These are phyloP conservation scores for Vigna radiata DNA, from an alignment of 306 rosid species.

Conservation along the genomic window DNA sequence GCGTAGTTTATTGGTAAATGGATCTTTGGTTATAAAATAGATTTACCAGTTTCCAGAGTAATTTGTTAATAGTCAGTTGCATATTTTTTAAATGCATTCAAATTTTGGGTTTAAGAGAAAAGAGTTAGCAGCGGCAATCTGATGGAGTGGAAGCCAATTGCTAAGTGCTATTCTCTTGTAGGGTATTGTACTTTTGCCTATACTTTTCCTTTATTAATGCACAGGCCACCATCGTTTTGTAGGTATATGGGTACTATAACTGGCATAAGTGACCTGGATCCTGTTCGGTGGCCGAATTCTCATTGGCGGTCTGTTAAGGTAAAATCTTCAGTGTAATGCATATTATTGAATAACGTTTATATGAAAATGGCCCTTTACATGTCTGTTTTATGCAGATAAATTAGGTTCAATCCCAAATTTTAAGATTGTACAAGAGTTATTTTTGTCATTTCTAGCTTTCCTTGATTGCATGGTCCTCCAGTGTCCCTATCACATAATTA, in stretches of 20 bases:
- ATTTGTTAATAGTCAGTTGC: neutral
- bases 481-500: neutral
- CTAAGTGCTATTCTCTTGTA: neutral
- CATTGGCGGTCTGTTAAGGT: conserved; percentile 96
- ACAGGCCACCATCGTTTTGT: conserved; percentile 36
- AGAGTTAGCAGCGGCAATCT: neutral
- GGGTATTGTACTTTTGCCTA: conserved; percentile 3
- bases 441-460: too few relatives aligned
- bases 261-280: conserved; percentile 82
- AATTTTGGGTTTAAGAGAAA: conserved; percentile 13
- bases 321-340: conserved; percentile 3
- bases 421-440: too few relatives aligned
- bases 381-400: too few relatives aligned
- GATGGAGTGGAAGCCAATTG: conserved; percentile 17
- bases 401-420: too few relatives aligned
- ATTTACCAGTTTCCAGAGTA: neutral
- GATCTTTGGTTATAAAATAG: neutral
- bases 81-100: neutral
- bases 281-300: conserved; percentile 87
- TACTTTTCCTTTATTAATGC: conserved; percentile 29
- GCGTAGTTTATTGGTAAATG: conserved; percentile 19
- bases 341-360: conserved; percentile 6
- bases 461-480: too few relatives aligned
- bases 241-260: conserved; percentile 97
- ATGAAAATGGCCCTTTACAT: neutral